Evolutionary conservation across 805 yeast species (phyloP), one percentile per base, ranked within the genome.

Genomic region (Ogataea salicorniae): DNA sequence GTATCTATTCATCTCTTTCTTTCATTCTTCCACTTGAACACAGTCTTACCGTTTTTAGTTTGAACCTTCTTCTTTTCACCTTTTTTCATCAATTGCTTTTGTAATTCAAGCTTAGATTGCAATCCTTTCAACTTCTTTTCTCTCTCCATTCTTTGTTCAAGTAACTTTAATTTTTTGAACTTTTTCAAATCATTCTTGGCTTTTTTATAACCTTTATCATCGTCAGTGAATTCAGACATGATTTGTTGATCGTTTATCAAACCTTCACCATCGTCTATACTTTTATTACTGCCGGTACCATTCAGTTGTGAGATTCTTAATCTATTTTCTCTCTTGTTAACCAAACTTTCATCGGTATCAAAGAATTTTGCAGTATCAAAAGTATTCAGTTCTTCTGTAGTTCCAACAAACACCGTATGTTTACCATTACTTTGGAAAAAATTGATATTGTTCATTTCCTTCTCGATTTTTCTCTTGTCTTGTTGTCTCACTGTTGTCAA

Each of bases 41-140:
- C 73, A 0, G 79, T 77, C 47, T 77, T 76, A 4, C 98, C 98
- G 34, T 79, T 75, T 15, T 75, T 70, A 47, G 76, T 84, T 3
- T 76, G 72, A 5, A 84, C 64, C 71, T 90, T 90, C 76, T 84
- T 86, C 69, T 87, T 87, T 51, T 81, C 80, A 0, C 98, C 98
- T 55, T 83, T 85, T 64, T 88, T 88, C 96, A 92, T 89, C 46
- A 90, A 75, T 61, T 91, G 95, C 51, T 86, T 80, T 58, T 90
- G 95, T 47, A 79, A 58, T 47, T 85, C 87, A 81, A 91, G 81
- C 58, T 82, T 79, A 38, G 74, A 75, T 59, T 88, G 84, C 16
- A 92, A 86, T 43, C 76, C 76, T 43, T 73, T 71, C 54, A 92
- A 73, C 65, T 90, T 80, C 45, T 74, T 68, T 51, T 82, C 87